These are phyloP conservation scores for Harrya chromipes DNA, from an alignment of 768 basidiomycete species.

Conservation along the genomic window DNA sequence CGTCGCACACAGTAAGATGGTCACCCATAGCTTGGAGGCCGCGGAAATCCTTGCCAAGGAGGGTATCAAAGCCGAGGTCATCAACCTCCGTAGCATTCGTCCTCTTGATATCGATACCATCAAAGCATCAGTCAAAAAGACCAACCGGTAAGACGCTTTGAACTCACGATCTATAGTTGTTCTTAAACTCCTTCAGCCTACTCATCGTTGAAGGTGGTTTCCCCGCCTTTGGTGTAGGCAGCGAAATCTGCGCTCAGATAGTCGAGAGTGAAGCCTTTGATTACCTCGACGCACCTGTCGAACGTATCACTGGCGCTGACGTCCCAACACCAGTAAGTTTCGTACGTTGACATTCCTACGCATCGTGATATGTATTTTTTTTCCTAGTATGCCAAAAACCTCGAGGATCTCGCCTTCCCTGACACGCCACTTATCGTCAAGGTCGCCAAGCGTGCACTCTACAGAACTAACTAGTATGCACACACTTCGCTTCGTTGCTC, in stretches of 20 bases:
- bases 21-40: conserved; percentile 90
- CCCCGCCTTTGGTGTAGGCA: conserved; percentile 97
- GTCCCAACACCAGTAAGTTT: conserved; percentile 88
- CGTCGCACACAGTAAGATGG: conserved; percentile 98
- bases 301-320: conserved; percentile 96
- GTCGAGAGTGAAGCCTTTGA: conserved; percentile 97
- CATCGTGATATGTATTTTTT: conserved; percentile 9
- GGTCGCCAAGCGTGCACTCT: conserved; percentile 91
- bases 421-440: conserved; percentile 88
- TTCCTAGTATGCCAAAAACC: conserved; percentile 84
- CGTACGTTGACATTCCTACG: conserved; percentile 4
- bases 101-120: conserved; percentile 98
- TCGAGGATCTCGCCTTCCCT: conserved; percentile 92
- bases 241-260: conserved; percentile 97
- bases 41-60: conserved; percentile 93
- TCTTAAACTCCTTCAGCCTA: conserved; percentile 47
- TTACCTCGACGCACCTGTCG: conserved; percentile 97
- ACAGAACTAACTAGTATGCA: conserved; percentile 70
- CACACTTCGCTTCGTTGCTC: conserved; percentile 9
- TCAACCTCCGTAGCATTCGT: conserved; percentile 94
- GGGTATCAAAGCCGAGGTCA: conserved; percentile 95
- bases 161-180: not conserved
- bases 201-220: conserved; percentile 97
- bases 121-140: conserved; percentile 97
- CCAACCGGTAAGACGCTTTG: conserved; percentile 66